phyloP scores from a whole-genome alignment of 352 stramenopile genomes.

The Bremia lactucae region DNA sequence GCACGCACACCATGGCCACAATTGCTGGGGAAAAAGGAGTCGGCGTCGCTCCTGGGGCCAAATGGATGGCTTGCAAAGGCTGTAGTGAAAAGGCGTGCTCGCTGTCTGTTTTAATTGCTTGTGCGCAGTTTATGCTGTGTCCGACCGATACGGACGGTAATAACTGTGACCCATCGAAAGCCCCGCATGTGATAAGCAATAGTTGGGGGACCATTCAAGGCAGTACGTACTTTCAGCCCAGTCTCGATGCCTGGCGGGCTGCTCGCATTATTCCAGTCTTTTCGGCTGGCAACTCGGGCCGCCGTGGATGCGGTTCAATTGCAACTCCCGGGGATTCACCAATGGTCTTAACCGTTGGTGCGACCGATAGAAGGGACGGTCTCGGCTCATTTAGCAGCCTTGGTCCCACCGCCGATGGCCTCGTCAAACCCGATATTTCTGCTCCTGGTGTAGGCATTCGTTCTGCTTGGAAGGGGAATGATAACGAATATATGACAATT shows the following conservation, averaged over 20 bases:
- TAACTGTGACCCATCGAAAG: conserved; percentile 38
- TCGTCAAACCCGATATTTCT: conserved; percentile 43
- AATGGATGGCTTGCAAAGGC: conserved; percentile 50
- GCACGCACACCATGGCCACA: conserved; percentile 41
- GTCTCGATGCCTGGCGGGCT: conserved; percentile 32
- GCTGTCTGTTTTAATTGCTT: conserved; percentile 34
- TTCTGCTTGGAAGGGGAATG: conserved; percentile 35
- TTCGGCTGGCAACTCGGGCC: conserved; percentile 42
- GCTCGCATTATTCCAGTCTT: conserved; percentile 52
- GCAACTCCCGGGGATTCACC: conserved; percentile 38
- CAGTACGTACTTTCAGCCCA: conserved; percentile 26
- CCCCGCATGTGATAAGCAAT: conserved; percentile 52
- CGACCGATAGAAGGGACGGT: conserved; percentile 33
- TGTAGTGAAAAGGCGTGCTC: conserved; percentile 32
- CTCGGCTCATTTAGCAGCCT: conserved; percentile 45
- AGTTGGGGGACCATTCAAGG: conserved; percentile 52
- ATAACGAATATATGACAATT: conserved; percentile 43
- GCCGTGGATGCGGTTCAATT: conserved; percentile 37
- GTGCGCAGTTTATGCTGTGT: conserved; percentile 63
- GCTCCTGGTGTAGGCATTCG: conserved; percentile 41
- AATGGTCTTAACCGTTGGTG: conserved; percentile 52
- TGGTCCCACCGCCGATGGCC: conserved; percentile 29
- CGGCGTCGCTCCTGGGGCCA: conserved; percentile 38
- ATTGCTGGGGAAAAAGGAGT: conserved; percentile 35
- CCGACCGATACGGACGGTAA: conserved; percentile 32